Conservation (phyloP, 352 stramenopile species). For the Pilasporangium apinafurcum region DNA sequence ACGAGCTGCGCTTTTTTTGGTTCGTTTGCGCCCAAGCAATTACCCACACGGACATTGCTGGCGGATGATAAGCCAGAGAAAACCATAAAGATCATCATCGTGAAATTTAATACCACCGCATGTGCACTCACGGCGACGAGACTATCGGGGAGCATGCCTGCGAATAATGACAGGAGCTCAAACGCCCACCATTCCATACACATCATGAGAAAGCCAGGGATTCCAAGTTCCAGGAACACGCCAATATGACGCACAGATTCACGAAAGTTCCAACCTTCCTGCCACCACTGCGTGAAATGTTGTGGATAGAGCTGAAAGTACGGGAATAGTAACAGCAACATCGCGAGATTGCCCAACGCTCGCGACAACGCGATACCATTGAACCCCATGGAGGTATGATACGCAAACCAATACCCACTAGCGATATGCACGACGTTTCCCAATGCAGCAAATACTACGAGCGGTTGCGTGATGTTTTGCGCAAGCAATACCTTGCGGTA, state of each 20-base stretch:
- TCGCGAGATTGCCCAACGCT: conserved; percentile 33
- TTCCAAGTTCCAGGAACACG: conserved; percentile 29
- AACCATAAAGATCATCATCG: conserved; percentile 48
- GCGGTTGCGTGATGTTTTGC: conserved; percentile 29
- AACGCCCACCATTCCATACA: conserved; percentile 57
- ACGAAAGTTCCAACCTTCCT: conserved; percentile 20
- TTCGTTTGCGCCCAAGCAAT: conserved; percentile 9
- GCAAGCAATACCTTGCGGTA: conserved; percentile 22
- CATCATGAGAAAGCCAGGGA: conserved; percentile 46
- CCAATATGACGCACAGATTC: conserved; percentile 14
- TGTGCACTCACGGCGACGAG: conserved; percentile 46
- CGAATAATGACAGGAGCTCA: conserved; percentile 42
- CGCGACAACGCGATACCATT: conserved; percentile 58
- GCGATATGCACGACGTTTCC: conserved; percentile 10
- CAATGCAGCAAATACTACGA: conserved; percentile 16
- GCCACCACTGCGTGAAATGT: conserved; percentile 30
- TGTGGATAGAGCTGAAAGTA: conserved; percentile 38
- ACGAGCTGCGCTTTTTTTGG: conserved; percentile 9
- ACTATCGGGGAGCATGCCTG: conserved; percentile 29
- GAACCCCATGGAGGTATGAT: conserved; percentile 34
- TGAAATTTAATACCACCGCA: conserved; percentile 48
- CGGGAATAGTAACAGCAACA: conserved; percentile 34
- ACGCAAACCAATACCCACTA: conserved; percentile 29
- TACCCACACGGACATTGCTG: conserved; percentile 42
- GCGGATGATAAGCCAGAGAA: conserved; percentile 42